Percentiles rank a stretch among this genome's conserved stretches.
Conservation (phyloP, 306 rosid genomes). For the Glycine tomentella region DNA sequence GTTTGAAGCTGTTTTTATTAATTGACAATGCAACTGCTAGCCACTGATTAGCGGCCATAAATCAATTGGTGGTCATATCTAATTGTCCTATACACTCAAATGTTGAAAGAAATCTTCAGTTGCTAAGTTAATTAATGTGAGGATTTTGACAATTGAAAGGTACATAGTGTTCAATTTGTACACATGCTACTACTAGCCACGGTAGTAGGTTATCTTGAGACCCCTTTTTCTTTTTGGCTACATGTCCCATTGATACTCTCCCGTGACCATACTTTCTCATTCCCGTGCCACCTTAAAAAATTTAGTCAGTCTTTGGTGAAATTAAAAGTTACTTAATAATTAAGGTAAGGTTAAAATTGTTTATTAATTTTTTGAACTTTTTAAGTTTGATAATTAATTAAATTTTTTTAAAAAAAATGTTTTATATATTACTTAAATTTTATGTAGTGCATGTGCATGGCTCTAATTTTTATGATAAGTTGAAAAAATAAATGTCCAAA, state of each 20-base stretch:
- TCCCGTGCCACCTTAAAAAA: conserved; percentile 1
- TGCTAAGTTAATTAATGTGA: neutral
- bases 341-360: neutral
- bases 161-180: conserved; percentile 4
- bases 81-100: neutral
- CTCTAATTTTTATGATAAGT: too few species aligned
- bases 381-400: neutral
- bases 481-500: too few species aligned
- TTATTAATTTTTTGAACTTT: neutral
- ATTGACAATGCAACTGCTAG: conserved; percentile 32
- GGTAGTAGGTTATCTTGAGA: conserved; percentile 16
- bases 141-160: conserved; percentile 42
- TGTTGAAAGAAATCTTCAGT: conserved; percentile 1
- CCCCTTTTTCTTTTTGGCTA: conserved; percentile 9
- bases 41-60: conserved; percentile 24
- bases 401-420: too few species aligned
- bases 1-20: conserved; percentile 12
- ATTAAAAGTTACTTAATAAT: neutral
- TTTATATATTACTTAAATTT: too few species aligned
- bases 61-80: conserved; percentile 31
- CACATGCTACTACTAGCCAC: conserved; percentile 4
- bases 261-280: conserved; percentile 35
- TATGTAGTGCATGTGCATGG: too few species aligned
- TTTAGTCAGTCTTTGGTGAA: neutral
- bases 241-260: neutral